Conservation (phyloP, 148 eudicot species). For the Cornus suecica region DNA sequence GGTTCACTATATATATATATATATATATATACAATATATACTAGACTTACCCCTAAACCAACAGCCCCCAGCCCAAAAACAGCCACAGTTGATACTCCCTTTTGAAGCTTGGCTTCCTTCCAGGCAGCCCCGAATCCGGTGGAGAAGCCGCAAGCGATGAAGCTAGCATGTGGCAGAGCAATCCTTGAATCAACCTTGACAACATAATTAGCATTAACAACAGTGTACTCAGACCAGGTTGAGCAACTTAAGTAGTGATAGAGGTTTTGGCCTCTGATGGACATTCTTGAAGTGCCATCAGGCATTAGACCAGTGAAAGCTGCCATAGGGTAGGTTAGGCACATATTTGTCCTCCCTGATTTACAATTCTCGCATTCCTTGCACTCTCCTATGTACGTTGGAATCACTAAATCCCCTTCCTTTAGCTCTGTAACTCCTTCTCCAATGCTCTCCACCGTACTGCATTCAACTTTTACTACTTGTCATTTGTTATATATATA, state of each 20-base stretch:
- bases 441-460: conserved; percentile 52
- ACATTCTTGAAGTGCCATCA: conserved; percentile 45
- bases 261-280: conserved; percentile 19
- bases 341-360: conserved; percentile 34
- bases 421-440: conserved; percentile 34
- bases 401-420: conserved; percentile 45
- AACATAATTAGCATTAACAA: conserved; percentile 28
- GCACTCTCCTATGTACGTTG: conserved; percentile 42
- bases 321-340: conserved; percentile 22
- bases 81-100: conserved; percentile 38
- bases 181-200: conserved; percentile 43
- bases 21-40: too few species aligned
- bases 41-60: conserved; percentile 52
- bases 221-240: conserved; percentile 50
- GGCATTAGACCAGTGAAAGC: conserved; percentile 32
- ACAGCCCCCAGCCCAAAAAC: conserved; percentile 61
- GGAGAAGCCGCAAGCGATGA: conserved; percentile 45
- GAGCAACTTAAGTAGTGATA: conserved; percentile 39
- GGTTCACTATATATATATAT: too few species aligned
- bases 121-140: conserved; percentile 52
- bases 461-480: conserved; percentile 14
- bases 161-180: conserved; percentile 40
- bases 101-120: conserved; percentile 28
- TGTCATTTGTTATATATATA: background rate
- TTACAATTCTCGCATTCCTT: conserved; percentile 35